Base-by-base conservation (phyloP, 257 asterid genomes). In the Dorcoceras hygrometricum region DNA sequence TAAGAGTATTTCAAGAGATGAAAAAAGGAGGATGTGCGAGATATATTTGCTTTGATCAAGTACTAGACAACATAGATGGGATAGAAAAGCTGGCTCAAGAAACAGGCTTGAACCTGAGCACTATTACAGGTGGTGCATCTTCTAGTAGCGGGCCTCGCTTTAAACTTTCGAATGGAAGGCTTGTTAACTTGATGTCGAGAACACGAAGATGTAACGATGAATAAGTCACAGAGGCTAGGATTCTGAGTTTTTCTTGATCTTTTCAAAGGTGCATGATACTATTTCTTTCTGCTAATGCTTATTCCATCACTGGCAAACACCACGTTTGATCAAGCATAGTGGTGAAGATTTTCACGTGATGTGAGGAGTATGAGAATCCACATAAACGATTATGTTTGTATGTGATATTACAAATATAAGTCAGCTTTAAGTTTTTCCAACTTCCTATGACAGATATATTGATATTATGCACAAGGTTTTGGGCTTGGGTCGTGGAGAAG, bases 1-100 rank as follows among this genome's bases (percentile, higher is more conserved):
- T 86, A 12, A 14, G 74, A 0, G 85, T 90, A 4, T 93, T 79
- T 6, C 90, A 90, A 75, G 96, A 82, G 73, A 90, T 90, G 89
- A 89, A 80, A 64, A 81, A 75, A 81, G 56, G 59, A 0, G 81
- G 81, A 0, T 57, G 50, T 3, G 90, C 87, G 50, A 82, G 99
- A 77, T 93, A 86, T 73, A 73, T 93, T 80, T 89, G 90, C 80
- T 90, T 79, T 50, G 96, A 93, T 62, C 78, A 48, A 50, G 78
- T 83, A 23, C 48, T 93, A 8, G 81, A 58, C 8, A 62, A 79
- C 39, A 82, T 51, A 7, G 89, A 88, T 9, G 90, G 84, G 71
- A 71, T 84, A 4, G 82, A 78, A 55, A 75, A 71, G 51, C 73
- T 90, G 60, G 92, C 76, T 2, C 59, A 74, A 23, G 89, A 90